Base-by-base conservation (phyloP, 805 yeast genomes). In the Cyberlindnera misumaiensis region DNA sequence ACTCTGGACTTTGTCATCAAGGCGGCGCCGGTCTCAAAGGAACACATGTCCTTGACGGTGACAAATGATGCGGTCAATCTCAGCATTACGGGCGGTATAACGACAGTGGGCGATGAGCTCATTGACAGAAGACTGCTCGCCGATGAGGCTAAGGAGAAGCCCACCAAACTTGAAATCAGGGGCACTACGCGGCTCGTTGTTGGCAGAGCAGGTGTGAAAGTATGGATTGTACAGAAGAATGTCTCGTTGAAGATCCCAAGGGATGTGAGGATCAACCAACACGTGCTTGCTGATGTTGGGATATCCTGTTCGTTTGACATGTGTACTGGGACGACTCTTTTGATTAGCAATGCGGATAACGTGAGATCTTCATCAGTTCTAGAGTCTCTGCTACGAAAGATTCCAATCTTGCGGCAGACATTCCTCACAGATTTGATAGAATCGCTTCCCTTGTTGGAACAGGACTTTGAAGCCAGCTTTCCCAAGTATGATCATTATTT, bases 321-420 rank as follows among this genome's bases (percentile, higher is more conserved):
- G 36, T 5, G 41, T 47, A 20, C 40, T 24, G 30, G 22, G 4
- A 43, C 30, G 35, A 47, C 20, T 52, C 66, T 3, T 41, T 58
- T n/a, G 54, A 53, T 28, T 14, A 25, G 28, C n/a, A 30, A 15
- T 16, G 4, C 16, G 5, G 33, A 14, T 11, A 30, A 30, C 5
- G 5, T 26, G 12, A 24, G 25, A 17, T 36, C 39, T 7, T 30
- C 39, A 12, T 36, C 39, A 8, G 38, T 58, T 3, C 41, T 62
- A 22, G 58, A 52, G 13, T 69, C 70, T 0, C 38, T 65, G 39
- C 46, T 58, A 13, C 36, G 42, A 7, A 49, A 46, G 9, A 46
- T 63, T 0, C 64, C 67, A 1, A 44, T 67, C 2, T 57, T 58
- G 3, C 45, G 43, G 11, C 35, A 39, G 7, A 53, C 45, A 2